Evolutionary conservation across 2,329 filamentous ascomycete genomes (phyloP), one percentile per base, ranked within the genome.

Genomic region (Fusarium praegraminearum): DNA sequence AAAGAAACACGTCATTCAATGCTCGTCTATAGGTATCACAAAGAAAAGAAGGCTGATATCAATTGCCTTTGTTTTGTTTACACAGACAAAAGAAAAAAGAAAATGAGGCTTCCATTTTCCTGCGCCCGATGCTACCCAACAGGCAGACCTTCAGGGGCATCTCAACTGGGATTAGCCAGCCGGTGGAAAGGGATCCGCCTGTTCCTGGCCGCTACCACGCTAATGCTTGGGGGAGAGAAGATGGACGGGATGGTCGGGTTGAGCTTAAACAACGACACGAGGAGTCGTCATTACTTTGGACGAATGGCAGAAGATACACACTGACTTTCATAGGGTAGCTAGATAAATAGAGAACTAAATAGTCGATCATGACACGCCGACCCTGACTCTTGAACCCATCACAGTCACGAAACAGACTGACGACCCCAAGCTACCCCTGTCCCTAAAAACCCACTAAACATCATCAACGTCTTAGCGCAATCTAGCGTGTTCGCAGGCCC

Each of bases 111-210:
- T 40, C 36, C 36, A 40, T 40, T 40, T 57, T 57, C 33, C 26
- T 13, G 15, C 43, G 28, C 32, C 53, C 43, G 11, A 49, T 32
- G 40, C 7, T 24, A 52, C 40, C 33, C 24, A 32, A 44, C 49
- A 51, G 33, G 35, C 32, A 43, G 28, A 62, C 33, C 28, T 53
- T 70, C 57, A 70, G 67, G 67, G 67, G 54, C 46, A 51, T 54
- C 43, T 44, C 4, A 32, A 61, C 61, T 50, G 32, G 55, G 67
- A 57, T 63, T 52, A 55, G 51, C 30, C 20, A 47, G 46, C 65
- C 66, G 61, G 46, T 47, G 46, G 51, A 54, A 43, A 46, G 52
- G 61, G 66, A 33, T 51, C 60, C 56, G 49, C 57, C 44, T 24
- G 30, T 52, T 5, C 57, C 62, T 22, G 40, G 57, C 46, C 6